Conservation (phyloP, 179 eudicot species). For the Drosera spatulata region DNA sequence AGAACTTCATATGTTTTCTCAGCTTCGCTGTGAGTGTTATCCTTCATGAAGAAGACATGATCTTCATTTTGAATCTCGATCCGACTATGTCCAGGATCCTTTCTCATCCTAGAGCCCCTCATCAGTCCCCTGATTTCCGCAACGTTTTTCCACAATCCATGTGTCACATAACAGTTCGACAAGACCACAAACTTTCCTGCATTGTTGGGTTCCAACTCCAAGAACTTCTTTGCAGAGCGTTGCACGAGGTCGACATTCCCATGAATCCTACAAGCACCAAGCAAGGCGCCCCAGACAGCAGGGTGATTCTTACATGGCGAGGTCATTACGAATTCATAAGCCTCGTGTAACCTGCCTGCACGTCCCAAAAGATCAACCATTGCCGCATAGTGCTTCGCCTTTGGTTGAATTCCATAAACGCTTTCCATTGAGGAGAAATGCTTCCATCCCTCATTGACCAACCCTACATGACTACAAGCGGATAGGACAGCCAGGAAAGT, state of each 20-base stretch:
- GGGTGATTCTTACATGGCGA: conserved; percentile 56
- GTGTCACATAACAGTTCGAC: conserved; percentile 60
- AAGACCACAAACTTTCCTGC: conserved; percentile 75
- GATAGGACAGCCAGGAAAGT: conserved; percentile 75
- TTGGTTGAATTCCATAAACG: conserved; percentile 62
- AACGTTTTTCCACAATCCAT: conserved; percentile 71
- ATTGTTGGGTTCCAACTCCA: conserved; percentile 71
- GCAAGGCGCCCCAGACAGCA: conserved; percentile 82
- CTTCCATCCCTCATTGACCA: conserved; percentile 63
- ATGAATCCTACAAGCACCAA: conserved; percentile 70
- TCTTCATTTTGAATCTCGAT: conserved; percentile 58
- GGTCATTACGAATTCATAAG: conserved; percentile 36
- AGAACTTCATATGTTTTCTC: conserved; percentile 36
- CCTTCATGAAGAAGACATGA: conserved; percentile 60
- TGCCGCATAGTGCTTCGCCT: conserved; percentile 63
- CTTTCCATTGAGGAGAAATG: conserved; percentile 55
- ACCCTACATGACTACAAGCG: conserved; percentile 86
- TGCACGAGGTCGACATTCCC: conserved; percentile 60
- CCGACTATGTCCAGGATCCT: conserved; percentile 83
- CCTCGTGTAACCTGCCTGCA: conserved; percentile 69
- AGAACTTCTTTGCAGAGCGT: conserved; percentile 47
- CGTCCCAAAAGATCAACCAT: conserved; percentile 86
- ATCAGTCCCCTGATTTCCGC: conserved; percentile 64
- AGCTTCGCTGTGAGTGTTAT: conserved; percentile 48
- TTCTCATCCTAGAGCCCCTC: conserved; percentile 60